phyloP scores from a whole-genome alignment of 2,329 filamentous ascomycete species.

The Cytospora mali region DNA sequence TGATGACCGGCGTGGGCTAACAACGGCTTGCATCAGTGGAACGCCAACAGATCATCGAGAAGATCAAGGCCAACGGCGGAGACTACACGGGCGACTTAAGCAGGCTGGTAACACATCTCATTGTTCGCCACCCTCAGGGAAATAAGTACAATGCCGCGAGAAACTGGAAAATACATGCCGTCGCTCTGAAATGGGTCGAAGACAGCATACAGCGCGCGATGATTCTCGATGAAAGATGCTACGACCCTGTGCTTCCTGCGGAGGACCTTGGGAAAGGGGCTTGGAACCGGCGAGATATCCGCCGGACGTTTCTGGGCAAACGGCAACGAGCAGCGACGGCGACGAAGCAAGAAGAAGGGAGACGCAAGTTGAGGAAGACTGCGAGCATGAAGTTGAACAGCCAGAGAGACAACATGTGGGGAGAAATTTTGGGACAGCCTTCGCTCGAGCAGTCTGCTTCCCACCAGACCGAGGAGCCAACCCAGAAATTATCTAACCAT shows the following conservation, averaged over 20 bases:
- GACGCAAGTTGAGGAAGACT: slow-evolving; percentile 82
- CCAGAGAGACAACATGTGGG: slow-evolving; percentile 86
- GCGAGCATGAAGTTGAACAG: slow-evolving; percentile 81
- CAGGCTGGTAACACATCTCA: slow-evolving; percentile 81
- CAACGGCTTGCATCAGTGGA: slow-evolving; percentile 54
- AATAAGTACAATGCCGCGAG: slow-evolving; percentile 90
- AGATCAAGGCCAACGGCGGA: slow-evolving; percentile 72
- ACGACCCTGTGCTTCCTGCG: slow-evolving; percentile 71
- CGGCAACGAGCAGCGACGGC: slow-evolving; percentile 54
- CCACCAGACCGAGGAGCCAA: slow-evolving; percentile 23
- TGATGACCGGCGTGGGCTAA: neutral
- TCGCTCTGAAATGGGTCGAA: slow-evolving; percentile 81
- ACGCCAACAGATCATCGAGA: slow-evolving; percentile 70
- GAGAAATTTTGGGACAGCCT: slow-evolving; percentile 71
- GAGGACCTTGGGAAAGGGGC: slow-evolving; percentile 77
- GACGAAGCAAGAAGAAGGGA: slow-evolving; percentile 56
- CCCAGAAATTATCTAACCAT: slow-evolving; percentile 18
- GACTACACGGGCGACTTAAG: slow-evolving; percentile 86
- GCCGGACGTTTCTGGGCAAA: slow-evolving; percentile 58
- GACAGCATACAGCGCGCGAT: slow-evolving; percentile 85
- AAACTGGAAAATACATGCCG: slow-evolving; percentile 77
- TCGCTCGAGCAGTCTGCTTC: slow-evolving; percentile 35
- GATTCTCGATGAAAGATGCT: slow-evolving; percentile 85
- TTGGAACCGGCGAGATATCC: slow-evolving; percentile 61
- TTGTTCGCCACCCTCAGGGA: slow-evolving; percentile 76